Evolutionary conservation across 495 filamentous ascomycete species (phyloP), one percentile per base, ranked within the genome.

Genomic region (Talaromyces thailandensis): DNA sequence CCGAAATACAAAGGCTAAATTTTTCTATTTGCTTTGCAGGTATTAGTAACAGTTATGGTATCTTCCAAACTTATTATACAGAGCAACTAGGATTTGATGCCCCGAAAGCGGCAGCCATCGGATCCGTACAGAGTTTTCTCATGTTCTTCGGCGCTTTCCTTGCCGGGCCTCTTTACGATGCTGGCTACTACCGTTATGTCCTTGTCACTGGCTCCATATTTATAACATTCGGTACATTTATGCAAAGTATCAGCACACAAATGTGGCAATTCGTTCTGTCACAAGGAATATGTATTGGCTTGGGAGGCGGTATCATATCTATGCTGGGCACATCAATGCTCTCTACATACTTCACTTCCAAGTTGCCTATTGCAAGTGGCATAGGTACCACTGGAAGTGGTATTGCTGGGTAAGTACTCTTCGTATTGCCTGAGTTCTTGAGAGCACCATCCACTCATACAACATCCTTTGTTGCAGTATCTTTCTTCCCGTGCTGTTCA

Each of bases 141-240:
- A 23, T 61, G 23, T 55, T 66, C 16, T 57, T 70, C 59, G 86
- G 87, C 12, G 77, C 85, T 35, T 74, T 89, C 40, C 74, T 84
- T 35, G 25, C 52, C 71, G 90, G 89, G 2, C 86, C 85, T 29
- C 63, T 92, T n/a, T 92, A 86, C 67, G 92, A 96, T 67, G 86
- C 82, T 63, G 86, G 89, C 61, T 89, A 89, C 3, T 88, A 90
- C 6, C 77, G 80, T 14, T 45, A 26, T n/a, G 48, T 88, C 76
- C 29, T 60, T 18, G 18, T 45, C 0, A 69, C 75, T 1, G 89
- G 89, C 4, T 82, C 82, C 8, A 70, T 88, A 45, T 65, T 86
- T 35, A 85, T 90, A 64, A 74, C 86, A 56, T 86, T 90, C 63
- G 88, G 87, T 4, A 68, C 91, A 7, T 90, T 91, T 86, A 88